Base-by-base conservation (phyloP, 495 filamentous ascomycete genomes). In the Aspergillus wentii region DNA sequence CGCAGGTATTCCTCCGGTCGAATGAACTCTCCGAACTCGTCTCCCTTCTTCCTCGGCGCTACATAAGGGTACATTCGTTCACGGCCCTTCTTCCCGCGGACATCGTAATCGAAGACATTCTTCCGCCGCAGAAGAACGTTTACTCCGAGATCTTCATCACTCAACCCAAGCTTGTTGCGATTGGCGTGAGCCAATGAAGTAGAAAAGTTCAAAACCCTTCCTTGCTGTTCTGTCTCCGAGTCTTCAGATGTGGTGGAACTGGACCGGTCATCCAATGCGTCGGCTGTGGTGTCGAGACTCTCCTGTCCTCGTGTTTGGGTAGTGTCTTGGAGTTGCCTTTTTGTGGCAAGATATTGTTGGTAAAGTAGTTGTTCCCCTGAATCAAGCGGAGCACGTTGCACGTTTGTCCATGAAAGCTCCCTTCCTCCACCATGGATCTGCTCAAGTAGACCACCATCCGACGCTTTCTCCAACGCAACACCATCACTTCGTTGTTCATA, bases 1-100 rank as follows among this genome's bases (percentile, higher is more conserved):
- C 90, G 74, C n/a, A 95, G 70, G 52, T 87, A 98, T 26, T 96
- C 92, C 40, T 97, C 92, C 1, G 91, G 88, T 31, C 88, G 74
- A 48, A 97, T 94, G 37, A 91, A 65, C 44, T 97, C 94, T 29
- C 92, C 92, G 53, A 88, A 97, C 41, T 95, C 90, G 58, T 97
- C 94, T 8, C 70, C 76, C 17, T 88, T 82, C 57, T 82, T 83
- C 41, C 88, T 72, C 22, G 85, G 76, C 23, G 86, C 78, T 11
- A 91, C 81, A 32, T 89, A 83, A 0, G 92, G 92, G 47, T 94
- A 97, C 78, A 92, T 86, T 44, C 86, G 81, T 49, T 98, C 94
- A 21, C 89, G 74, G 14, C 92, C 94, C 57, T 88, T 95, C 51
- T 94, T 94, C 11, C 83, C 83, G n/a, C 86, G 76, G 5, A 96